Evolutionary conservation across 768 basidiomycete genomes (phyloP), one percentile per base, ranked within the genome.

Genomic region (Leccinellum rugosiceps): DNA sequence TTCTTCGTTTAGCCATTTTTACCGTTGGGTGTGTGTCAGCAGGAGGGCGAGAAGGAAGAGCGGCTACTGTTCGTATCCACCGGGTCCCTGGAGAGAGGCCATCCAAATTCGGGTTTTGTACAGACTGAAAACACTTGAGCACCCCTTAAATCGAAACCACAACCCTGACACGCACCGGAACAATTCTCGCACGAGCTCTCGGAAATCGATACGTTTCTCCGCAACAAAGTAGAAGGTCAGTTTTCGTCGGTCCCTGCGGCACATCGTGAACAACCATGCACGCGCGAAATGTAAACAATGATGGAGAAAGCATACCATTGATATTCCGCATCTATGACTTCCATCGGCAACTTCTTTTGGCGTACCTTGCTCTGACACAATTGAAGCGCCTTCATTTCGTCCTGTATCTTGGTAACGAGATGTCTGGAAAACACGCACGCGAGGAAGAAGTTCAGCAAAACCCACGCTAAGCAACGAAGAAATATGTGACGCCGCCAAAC

Each of bases 21-120:
- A 58, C 46, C 58, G 30, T 61, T 8, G 30, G 28, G 53, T 23
- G 46, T 5, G 26, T 25, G 13, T 9, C 7, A 26, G 46, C 21
- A 8, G 4, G 6, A 47, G 17, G 25, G 25, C 14, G 13, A 28
- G 17, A 28, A 14, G 23, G 15, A 10, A n/a, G 26, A 30, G 58
- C 41, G 21, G 45, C 73, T 71, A 79, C 68, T 79, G 80, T 55
- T 80, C 79, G 57, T 71, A 76, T 63, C 70, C 67, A 52, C 69
- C 71, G 30, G 76, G 64, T 48, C 78, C 87, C 63, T 85, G 84
- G 46, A 90, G 79, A 28, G 90, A 92, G 30, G 92, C 90, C 91
- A 94, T 93, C 94, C 93, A 97, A 59, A 96, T 94, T 44, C 94
- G 79, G 38, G 94, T 95, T 78, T 97, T 97, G 76, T 94, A 95